Conservation (phyloP, 2,329 filamentous ascomycete genomes). For the Decorospora gaudefroyi region DNA sequence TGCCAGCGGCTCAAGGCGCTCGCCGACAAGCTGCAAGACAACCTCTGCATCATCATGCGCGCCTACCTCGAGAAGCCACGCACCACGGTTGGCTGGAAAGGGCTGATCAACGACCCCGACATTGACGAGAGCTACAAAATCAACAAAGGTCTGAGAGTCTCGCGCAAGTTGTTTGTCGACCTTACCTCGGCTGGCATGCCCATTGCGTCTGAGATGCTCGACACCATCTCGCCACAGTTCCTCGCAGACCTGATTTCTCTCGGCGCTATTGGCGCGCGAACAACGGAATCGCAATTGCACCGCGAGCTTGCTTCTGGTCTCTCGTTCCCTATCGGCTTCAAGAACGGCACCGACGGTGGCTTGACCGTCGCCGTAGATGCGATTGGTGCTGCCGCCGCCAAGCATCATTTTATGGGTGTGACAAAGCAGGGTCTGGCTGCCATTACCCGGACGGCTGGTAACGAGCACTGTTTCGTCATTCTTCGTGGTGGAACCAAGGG, state of each 20-base stretch:
- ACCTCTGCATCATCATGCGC: slow-evolving; percentile 94
- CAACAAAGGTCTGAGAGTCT: slow-evolving; percentile 94
- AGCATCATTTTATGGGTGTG: slow-evolving; percentile 97
- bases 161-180: slow-evolving; percentile 91
- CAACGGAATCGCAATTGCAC: slow-evolving; percentile 95
- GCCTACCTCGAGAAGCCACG: slow-evolving; percentile 98
- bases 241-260: slow-evolving; percentile 94
- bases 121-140: slow-evolving; percentile 98
- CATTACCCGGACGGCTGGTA: slow-evolving; percentile 89
- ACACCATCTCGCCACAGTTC: slow-evolving; percentile 98
- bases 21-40: slow-evolving; percentile 76
- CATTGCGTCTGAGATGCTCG: slow-evolving; percentile 96
- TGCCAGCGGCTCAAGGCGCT: slow-evolving; percentile 75
- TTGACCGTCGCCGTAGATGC: slow-evolving; percentile 92
- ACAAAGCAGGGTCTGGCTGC: slow-evolving; percentile 96
- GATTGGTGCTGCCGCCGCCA: slow-evolving; percentile 77
- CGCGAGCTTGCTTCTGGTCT: slow-evolving; percentile 93
- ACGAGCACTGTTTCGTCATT: slow-evolving; percentile 97
- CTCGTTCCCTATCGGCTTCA: slow-evolving; percentile 98
- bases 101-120: slow-evolving; percentile 97
- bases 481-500: slow-evolving; percentile 88
- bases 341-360: slow-evolving; percentile 96
- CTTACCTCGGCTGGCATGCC: slow-evolving; percentile 87
- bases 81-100: slow-evolving; percentile 98
- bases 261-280: slow-evolving; percentile 92